phyloP scores from a whole-genome alignment of 2,329 filamentous ascomycete species.

The Cercospora citrullina region DNA sequence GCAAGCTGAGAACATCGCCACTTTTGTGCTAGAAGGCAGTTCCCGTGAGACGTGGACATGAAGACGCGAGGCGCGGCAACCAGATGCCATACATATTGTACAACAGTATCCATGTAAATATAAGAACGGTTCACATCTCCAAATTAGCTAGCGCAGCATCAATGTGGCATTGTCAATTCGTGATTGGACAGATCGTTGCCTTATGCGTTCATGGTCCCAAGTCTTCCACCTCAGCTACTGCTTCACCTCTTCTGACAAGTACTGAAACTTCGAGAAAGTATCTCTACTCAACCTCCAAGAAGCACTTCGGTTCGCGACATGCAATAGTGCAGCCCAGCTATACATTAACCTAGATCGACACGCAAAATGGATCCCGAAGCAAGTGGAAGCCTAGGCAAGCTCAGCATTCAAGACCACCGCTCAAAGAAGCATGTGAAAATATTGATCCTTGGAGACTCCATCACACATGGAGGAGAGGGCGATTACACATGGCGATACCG shows the following conservation, averaged over 20 bases:
- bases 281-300: not conserved
- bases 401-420: not conserved
- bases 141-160: not conserved
- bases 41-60: not conserved
- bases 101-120: not conserved
- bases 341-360: not conserved
- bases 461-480: slow-evolving; percentile 38
- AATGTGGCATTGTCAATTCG: not conserved
- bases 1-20: not conserved
- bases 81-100: not conserved
- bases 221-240: not conserved
- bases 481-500: slow-evolving; percentile 50
- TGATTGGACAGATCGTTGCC: slow-evolving; percentile 13
- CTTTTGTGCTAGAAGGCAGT: not conserved
- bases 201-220: slow-evolving; percentile 5
- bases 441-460: slow-evolving; percentile 32
- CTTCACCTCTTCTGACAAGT: not conserved
- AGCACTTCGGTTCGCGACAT: not conserved
- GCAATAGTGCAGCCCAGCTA: not conserved
- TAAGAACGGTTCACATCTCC: not conserved
- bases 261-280: not conserved
- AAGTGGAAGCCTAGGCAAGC: not conserved
- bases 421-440: slow-evolving; percentile 17
- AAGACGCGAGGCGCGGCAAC: not conserved
- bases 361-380: not conserved